Conservation (phyloP, 2,329 filamentous ascomycete genomes). For the Rugonectria rugulosa region DNA sequence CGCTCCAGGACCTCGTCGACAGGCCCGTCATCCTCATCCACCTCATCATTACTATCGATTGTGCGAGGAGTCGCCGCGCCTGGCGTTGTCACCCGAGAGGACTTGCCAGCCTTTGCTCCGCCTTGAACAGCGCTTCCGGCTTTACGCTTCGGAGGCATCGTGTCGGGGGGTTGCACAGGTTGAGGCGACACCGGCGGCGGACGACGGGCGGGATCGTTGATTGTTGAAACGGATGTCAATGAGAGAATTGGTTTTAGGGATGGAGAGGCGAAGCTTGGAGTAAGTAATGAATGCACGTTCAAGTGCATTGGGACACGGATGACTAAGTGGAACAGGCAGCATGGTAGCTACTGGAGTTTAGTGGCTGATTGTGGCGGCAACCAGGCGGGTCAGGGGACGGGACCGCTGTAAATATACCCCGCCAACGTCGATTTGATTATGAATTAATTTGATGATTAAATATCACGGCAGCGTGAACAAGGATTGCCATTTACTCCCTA, state of each 20-base stretch:
- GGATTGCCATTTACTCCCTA: background rate
- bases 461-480: slow-evolving; percentile 5
- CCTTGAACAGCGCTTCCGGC: slow-evolving; percentile 58
- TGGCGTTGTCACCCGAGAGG: slow-evolving; percentile 66
- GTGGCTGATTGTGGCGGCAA: background rate
- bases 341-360: background rate
- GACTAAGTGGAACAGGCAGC: slow-evolving; percentile 6
- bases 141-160: slow-evolving; percentile 78
- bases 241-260: background rate
- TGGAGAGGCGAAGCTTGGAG: slow-evolving; percentile 12
- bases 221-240: background rate
- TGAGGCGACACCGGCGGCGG: slow-evolving; percentile 7
- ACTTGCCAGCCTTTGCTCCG: slow-evolving; percentile 62
- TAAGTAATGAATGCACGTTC: slow-evolving; percentile 5
- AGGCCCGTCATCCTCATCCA: slow-evolving; percentile 56
- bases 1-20: slow-evolving; percentile 61
- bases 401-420: slow-evolving; percentile 25
- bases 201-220: slow-evolving; percentile 11
- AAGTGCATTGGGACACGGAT: slow-evolving; percentile 21
- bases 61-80: slow-evolving; percentile 67
- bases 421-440: slow-evolving; percentile 12
- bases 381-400: slow-evolving; percentile 18
- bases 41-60: slow-evolving; percentile 61
- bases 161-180: slow-evolving; percentile 28
- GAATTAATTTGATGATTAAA: slow-evolving; percentile 9